These are phyloP conservation scores for Priceomyces carsonii DNA, from an alignment of 805 yeast genomes.

Conservation along the genomic window DNA sequence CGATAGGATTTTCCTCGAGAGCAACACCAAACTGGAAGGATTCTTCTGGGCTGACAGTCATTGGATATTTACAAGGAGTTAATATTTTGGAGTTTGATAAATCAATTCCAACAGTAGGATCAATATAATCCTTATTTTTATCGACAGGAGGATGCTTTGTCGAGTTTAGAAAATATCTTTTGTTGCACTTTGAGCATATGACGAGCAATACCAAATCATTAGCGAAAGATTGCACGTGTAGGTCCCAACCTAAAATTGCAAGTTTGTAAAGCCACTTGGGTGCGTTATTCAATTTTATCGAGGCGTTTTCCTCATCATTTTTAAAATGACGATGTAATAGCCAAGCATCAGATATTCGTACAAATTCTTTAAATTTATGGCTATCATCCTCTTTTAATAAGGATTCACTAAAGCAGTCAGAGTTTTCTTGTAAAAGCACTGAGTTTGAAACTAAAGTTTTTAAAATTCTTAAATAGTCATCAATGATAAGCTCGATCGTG, in stretches of 20 bases:
- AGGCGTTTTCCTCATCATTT: slow-evolving; percentile 37
- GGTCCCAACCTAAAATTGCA: slow-evolving; percentile 40
- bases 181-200: slow-evolving; percentile 39
- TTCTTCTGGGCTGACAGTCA: slow-evolving; percentile 5
- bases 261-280: slow-evolving; percentile 36
- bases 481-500: slow-evolving; percentile 29
- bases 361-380: slow-evolving; percentile 13
- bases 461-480: slow-evolving; percentile 28
- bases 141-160: slow-evolving; percentile 7
- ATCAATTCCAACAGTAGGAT: slow-evolving; percentile 12
- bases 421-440: slow-evolving; percentile 14
- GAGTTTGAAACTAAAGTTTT: slow-evolving; percentile 28
- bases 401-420: slow-evolving; percentile 7
- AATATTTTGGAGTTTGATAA: slow-evolving; percentile 24
- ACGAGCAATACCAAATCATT: slow-evolving; percentile 27
- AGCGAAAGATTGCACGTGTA: slow-evolving; percentile 31
- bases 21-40: slow-evolving; percentile 6
- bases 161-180: slow-evolving; percentile 29
- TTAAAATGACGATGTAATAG: slow-evolving; percentile 28
- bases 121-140: slow-evolving; percentile 1
- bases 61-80: slow-evolving; percentile 32
- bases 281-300: slow-evolving; percentile 19
- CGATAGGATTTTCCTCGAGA: slow-evolving; percentile 14
- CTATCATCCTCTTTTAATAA: slow-evolving; percentile 7
- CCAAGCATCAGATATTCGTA: slow-evolving; percentile 31